These are phyloP conservation scores for Diacronema lutheri DNA, from an alignment of 78 protist genomes.

Conservation along the genomic window DNA sequence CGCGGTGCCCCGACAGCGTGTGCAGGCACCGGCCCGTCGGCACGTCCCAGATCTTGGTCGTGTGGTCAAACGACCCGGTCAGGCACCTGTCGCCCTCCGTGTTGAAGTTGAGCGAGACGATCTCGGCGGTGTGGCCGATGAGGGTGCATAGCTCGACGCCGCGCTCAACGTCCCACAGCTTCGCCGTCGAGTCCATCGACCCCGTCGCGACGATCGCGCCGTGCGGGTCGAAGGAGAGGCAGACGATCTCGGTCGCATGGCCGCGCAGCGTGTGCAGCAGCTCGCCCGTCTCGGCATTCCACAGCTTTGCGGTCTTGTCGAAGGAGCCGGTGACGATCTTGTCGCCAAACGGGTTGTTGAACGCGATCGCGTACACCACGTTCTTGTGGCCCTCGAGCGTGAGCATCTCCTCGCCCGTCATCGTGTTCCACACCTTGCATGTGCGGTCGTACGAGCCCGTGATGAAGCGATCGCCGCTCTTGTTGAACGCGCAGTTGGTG, in stretches of 20 bases:
- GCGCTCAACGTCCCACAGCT: conserved; percentile 59
- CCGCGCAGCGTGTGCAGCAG: conserved; percentile 57
- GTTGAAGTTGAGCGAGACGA: conserved; percentile 58
- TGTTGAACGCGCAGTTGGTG: conserved; percentile 74
- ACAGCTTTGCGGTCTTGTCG: conserved; percentile 70
- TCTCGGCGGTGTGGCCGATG: conserved; percentile 68
- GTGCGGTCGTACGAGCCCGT: conserved; percentile 77
- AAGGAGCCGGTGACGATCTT: conserved; percentile 64
- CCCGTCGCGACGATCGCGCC: conserved; percentile 64
- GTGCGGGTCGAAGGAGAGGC: conserved; percentile 55
- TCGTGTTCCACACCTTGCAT: conserved; percentile 66
- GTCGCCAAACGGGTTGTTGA: conserved; percentile 72
- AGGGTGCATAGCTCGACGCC: conserved; percentile 52
- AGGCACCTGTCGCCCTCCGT: conserved; percentile 36
- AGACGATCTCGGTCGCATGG: conserved; percentile 71
- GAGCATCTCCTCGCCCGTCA: conserved; percentile 61
- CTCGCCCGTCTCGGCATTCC: conserved; percentile 63
- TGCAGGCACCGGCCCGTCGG: conserved; percentile 41
- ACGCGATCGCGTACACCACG: conserved; percentile 75
- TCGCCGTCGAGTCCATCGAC: conserved; percentile 66
- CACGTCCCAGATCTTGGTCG: conserved; percentile 63
- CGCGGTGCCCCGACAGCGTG: conserved; percentile 58
- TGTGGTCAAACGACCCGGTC: conserved; percentile 73
- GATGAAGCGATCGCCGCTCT: conserved; percentile 51
- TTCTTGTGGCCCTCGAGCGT: conserved; percentile 74